Conservation (phyloP, 2,329 filamentous ascomycete species). For the Phialophora macrospora region DNA sequence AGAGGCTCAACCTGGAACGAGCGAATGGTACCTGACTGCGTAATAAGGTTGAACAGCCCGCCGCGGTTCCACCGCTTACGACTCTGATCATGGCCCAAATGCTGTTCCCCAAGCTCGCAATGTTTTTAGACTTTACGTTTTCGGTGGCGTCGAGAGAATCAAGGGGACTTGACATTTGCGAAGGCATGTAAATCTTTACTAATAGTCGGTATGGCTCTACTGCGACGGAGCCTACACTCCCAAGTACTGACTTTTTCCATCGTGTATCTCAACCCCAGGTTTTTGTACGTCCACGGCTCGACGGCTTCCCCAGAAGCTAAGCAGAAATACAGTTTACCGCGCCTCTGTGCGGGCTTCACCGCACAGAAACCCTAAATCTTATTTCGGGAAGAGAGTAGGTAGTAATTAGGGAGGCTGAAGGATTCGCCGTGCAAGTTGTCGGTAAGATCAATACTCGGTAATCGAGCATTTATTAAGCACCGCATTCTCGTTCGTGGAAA, state of each 20-base stretch:
- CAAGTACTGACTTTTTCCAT: background rate
- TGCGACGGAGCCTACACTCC: background rate
- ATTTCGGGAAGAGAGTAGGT: background rate
- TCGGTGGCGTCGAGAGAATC: background rate
- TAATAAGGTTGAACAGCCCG: background rate
- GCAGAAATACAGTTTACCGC: constrained; percentile 1
- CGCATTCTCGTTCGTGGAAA: background rate
- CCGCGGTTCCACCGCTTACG: background rate
- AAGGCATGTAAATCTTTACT: background rate
- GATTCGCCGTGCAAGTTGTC: background rate
- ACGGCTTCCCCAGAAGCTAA: constrained; percentile 5
- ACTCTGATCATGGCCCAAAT: background rate
- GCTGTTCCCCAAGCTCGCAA: background rate
- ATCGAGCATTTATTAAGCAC: background rate
- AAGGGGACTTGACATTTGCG: background rate
- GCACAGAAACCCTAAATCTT: constrained; percentile 2
- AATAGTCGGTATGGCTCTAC: background rate
- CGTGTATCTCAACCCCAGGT: background rate
- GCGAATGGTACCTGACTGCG: background rate
- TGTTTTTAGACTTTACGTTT: background rate
- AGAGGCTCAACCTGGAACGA: background rate
- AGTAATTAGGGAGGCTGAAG: background rate
- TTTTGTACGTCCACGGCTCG: background rate
- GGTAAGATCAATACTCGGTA: background rate
- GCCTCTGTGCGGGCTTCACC: no score